Percentiles rank a stretch among this genome's conserved stretches.
These are phyloP conservation scores for Phellinidium pouzarii DNA, from an alignment of 1,284 basidiomycete genomes.

Conservation along the genomic window DNA sequence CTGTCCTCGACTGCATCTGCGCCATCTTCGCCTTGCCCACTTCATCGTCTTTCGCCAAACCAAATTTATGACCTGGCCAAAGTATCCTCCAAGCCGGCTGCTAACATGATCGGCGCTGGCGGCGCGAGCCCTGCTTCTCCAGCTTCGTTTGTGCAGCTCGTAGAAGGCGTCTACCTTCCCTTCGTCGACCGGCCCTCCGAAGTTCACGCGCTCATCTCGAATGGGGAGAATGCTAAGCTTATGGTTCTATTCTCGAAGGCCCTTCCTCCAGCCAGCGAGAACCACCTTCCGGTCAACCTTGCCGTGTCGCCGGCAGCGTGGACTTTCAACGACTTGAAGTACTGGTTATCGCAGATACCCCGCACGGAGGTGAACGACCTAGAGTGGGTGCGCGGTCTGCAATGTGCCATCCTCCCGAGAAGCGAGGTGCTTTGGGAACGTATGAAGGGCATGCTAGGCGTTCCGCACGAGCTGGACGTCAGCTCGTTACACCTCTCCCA, in stretches of 20 bases:
- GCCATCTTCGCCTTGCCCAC: conserved; percentile 29
- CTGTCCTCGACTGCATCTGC: conserved; percentile 19
- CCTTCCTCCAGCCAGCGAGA: conserved; percentile 35
- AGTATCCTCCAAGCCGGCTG: conserved; percentile 45
- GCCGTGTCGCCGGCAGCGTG: conserved; percentile 39
- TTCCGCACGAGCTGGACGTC: conserved; percentile 67
- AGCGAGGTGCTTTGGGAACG: conserved; percentile 80
- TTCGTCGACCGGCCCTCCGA: conserved; percentile 70
- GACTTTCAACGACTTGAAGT: conserved; percentile 50
- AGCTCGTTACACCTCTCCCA: conserved; percentile 24
- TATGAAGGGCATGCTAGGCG: conserved; percentile 69
- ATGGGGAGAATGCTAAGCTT: conserved; percentile 56
- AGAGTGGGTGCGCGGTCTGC: conserved; percentile 55
- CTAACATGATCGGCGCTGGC: conserved; percentile 14
- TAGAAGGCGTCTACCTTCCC: conserved; percentile 63
- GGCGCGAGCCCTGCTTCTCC: conserved; percentile 26
- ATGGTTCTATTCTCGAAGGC: conserved; percentile 66
- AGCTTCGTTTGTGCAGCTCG: conserved; percentile 62
- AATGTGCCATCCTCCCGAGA: conserved; percentile 59
- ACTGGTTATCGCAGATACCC: conserved; percentile 54
- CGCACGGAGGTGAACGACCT: conserved; percentile 53
- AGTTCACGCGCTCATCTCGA: conserved; percentile 53
- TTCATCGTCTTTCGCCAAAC: conserved; percentile 52
- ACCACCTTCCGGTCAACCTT: conserved; percentile 21
- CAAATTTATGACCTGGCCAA: conserved; percentile 63